Evolutionary conservation across 1,284 basidiomycete species (phyloP), one percentile per base, ranked within the genome.

Genomic region (Cystobasidium slooffiae): DNA sequence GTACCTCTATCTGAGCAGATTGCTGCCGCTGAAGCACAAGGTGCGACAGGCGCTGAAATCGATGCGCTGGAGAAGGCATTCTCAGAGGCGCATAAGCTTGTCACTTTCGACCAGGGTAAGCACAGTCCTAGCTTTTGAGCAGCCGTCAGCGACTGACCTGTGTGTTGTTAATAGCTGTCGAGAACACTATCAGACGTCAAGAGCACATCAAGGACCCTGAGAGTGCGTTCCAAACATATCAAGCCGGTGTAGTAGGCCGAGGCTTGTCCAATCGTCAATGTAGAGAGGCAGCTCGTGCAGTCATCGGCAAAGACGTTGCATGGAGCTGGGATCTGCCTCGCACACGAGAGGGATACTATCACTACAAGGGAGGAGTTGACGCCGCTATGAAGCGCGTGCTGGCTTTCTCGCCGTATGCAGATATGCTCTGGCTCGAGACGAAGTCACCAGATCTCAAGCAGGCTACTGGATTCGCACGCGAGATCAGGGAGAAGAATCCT

Each of bases 301-400:
- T 94, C 53, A 83, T 92, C 53, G 91, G 90, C 52, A 84, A 87
- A 64, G 83, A 81, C 70, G 86, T 95, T 16, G 88, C 86, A 81
- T 97, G 94, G 93, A 88, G 93, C 82, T 94, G 92, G 87, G 93
- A 96, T 82, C 83, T 79, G 51, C 92, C 94, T 7, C 88, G 94
- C 51, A 97, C 94, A 1, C 87, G 90, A 56, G 94, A 97, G 83
- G 94, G 94, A 16, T 96, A 94, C 83, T 93, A 94, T 81, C 92
- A 93, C 82, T 93, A 90, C 81, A 88, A 88, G 31, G 89, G 92
- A n/a, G 93, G 94, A 47, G 84, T 93, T 24, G 70, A 67, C 7
- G 87, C 91, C 6, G 93, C 93, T n/a, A 88, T 93, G 81, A 90
- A 90, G 80, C 90, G 94, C 67, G 88, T 89, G 16, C 86, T 91